These are phyloP conservation scores for Entomortierella parvispora DNA, from an alignment of 192 early-diverging fungal species.

Conservation along the genomic window DNA sequence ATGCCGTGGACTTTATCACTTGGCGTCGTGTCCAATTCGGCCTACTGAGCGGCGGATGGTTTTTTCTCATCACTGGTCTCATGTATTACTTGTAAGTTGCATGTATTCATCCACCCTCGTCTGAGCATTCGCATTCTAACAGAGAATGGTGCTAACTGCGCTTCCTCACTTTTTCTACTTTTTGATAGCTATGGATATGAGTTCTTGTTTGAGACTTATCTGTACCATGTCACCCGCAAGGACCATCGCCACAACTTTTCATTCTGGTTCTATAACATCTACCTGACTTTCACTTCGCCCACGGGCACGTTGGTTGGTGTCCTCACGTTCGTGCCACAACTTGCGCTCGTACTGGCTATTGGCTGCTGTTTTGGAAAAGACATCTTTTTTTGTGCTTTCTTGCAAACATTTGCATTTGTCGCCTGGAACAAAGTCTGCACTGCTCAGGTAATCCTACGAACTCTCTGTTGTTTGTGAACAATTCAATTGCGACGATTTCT, in stretches of 20 bases:
- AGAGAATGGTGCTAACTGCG: background rate
- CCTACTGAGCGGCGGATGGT: constrained; percentile 67
- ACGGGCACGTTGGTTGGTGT: constrained; percentile 66
- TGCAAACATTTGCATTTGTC: constrained; percentile 97
- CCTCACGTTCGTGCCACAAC: constrained; percentile 88
- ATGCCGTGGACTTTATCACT: constrained; percentile 56
- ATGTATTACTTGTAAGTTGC: constrained; percentile 74
- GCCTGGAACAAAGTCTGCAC: constrained; percentile 97
- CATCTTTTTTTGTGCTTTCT: constrained; percentile 87
- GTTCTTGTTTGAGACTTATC: constrained; percentile 90
- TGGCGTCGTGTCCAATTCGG: constrained; percentile 69
- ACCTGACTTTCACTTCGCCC: constrained; percentile 72
- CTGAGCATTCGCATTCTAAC: no score
- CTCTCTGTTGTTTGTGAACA: background rate
- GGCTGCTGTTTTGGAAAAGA: constrained; percentile 83
- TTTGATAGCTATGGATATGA: constrained; percentile 76
- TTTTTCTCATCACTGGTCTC: constrained; percentile 68
- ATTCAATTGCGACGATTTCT: background rate
- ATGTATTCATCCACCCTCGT: no score
- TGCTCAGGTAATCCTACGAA: constrained; percentile 72
- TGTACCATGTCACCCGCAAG: constrained; percentile 95
- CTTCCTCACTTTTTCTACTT: background rate
- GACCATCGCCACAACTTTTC: constrained; percentile 99
- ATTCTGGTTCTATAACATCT: constrained; percentile 95
- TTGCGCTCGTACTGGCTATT: constrained; percentile 68